phyloP scores from a whole-genome alignment of 2,329 filamentous ascomycete species.

The Trichoderma sp. region DNA sequence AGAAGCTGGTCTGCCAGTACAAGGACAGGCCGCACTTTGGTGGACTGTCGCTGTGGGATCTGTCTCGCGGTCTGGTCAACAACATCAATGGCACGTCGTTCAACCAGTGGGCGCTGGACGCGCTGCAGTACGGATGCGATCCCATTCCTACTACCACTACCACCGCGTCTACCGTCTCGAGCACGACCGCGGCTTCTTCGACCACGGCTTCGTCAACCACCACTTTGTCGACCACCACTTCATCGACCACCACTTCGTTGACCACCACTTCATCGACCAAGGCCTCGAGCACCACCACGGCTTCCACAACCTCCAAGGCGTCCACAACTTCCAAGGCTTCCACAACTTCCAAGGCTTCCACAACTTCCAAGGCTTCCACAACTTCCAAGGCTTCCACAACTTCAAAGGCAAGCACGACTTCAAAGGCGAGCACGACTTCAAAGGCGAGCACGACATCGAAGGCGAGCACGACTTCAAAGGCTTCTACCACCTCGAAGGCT shows the following conservation, averaged over 20 bases:
- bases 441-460: no score
- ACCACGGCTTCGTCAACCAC: background rate
- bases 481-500: background rate
- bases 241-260: background rate
- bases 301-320: background rate
- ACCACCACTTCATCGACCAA: background rate
- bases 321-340: background rate
- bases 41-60: conserved; percentile 52
- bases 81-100: conserved; percentile 41
- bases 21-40: conserved; percentile 46
- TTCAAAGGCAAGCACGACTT: background rate
- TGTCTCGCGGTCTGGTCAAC: conserved; percentile 42
- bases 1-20: conserved; percentile 45
- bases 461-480: no score
- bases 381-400: conserved; percentile 10
- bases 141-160: conserved; percentile 35
- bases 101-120: conserved; percentile 43
- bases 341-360: conserved; percentile 8
- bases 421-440: background rate
- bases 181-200: conserved; percentile 7
- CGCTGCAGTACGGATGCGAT: conserved; percentile 44
- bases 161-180: conserved; percentile 25
- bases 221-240: no score
- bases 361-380: conserved; percentile 17
- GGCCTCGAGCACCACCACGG: background rate